phyloP scores from a whole-genome alignment of 2,329 filamentous ascomycete species.

The Fusarium ambrosium region DNA sequence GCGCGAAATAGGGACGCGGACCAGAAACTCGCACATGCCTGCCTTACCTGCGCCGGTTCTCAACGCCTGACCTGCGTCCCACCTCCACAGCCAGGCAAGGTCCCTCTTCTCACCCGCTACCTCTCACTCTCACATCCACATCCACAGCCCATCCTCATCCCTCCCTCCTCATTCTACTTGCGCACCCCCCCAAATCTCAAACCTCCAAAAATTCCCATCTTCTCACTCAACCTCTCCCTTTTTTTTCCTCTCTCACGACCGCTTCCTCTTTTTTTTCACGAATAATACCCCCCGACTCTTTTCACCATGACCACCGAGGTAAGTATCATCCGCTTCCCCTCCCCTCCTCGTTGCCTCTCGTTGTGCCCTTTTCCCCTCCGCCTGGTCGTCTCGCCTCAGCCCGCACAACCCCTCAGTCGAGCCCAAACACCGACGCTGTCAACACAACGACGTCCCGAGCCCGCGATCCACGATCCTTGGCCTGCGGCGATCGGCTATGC shows the following conservation, averaged over 20 bases:
- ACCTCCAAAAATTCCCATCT: conserved; percentile 44
- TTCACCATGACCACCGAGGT: conserved; percentile 54
- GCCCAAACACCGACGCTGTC: conserved; percentile 30
- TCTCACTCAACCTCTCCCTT: conserved; percentile 39
- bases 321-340: conserved; percentile 34
- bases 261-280: conserved; percentile 38
- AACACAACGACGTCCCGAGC: conserved; percentile 27
- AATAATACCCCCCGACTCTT: conserved; percentile 40
- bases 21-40: conserved; percentile 12
- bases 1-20: conserved; percentile 11
- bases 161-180: conserved; percentile 42
- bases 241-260: conserved; percentile 34
- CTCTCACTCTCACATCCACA: conserved; percentile 18
- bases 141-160: conserved; percentile 37
- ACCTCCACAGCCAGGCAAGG: conserved; percentile 41
- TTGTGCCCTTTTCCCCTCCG: conserved; percentile 41
- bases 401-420: conserved; percentile 49
- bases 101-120: conserved; percentile 32
- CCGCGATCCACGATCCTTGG: conserved; percentile 11
- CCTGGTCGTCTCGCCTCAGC: conserved; percentile 32
- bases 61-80: conserved; percentile 46
- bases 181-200: conserved; percentile 47
- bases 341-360: conserved; percentile 10
- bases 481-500: conserved; percentile 1
- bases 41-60: conserved; percentile 23